phyloP scores from a whole-genome alignment of 192 early-diverging fungal species.

The Spinellus fusiger region DNA sequence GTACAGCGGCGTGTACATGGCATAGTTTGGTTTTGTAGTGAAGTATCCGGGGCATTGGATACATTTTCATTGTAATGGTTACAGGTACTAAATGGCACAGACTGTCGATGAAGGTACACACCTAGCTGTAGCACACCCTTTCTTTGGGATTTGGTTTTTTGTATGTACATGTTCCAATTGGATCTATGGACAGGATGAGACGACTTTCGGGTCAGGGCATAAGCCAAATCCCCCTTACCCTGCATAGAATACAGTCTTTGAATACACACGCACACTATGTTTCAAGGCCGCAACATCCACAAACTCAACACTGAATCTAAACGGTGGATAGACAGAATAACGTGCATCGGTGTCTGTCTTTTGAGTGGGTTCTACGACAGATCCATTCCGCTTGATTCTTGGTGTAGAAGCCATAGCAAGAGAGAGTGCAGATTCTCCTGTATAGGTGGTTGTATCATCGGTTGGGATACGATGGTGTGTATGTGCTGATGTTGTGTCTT shows the following conservation, averaged over 20 bases:
- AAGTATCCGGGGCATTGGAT: not conserved
- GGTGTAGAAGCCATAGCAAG: not conserved
- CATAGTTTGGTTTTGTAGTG: not conserved
- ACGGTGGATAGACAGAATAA: conserved; percentile 42
- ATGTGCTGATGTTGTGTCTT: not conserved
- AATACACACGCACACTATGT: conserved; percentile 34
- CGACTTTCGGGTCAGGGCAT: not conserved
- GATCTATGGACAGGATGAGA: conserved; percentile 31
- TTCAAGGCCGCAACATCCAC: conserved; percentile 30
- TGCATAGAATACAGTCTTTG: conserved; percentile 44
- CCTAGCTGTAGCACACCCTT: conserved; percentile 37
- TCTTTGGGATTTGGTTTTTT: conserved; percentile 38
- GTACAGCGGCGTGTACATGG: not conserved
- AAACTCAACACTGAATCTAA: conserved; percentile 49
- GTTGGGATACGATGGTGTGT: conserved; percentile 21
- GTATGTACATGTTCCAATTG: conserved; percentile 53
- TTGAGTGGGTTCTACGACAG: not conserved
- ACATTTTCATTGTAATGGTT: not conserved
- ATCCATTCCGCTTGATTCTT: not conserved
- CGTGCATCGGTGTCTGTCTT: not conserved
- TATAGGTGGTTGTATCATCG: conserved; percentile 29
- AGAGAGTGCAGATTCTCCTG: conserved; percentile 24
- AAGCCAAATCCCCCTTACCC: conserved; percentile 30
- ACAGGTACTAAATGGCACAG: conserved; percentile 12
- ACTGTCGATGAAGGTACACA: conserved; percentile 47